These are phyloP conservation scores for Cavenderia fasciculata DNA, from an alignment of 78 protist genomes.

Conservation along the genomic window DNA sequence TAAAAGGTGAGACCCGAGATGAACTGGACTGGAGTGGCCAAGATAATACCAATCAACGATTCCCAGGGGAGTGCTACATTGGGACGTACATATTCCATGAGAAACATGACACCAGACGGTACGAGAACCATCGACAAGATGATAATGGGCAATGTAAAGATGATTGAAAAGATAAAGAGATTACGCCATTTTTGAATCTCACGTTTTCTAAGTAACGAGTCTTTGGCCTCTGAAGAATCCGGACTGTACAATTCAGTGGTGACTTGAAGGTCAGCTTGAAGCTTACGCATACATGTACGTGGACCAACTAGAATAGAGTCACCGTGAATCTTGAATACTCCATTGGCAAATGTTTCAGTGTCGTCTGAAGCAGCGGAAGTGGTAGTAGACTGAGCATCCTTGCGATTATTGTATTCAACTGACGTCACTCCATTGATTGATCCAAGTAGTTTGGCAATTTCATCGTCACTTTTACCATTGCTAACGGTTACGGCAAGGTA, in stretches of 20 bases:
- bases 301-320: constrained; percentile 48
- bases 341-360: background rate
- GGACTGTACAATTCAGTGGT: constrained; percentile 26
- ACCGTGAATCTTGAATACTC: constrained; percentile 29
- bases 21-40: constrained; percentile 76
- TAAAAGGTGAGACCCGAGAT: constrained; percentile 38
- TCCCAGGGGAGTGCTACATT: constrained; percentile 16
- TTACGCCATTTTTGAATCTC: constrained; percentile 59
- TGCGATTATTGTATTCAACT: background rate
- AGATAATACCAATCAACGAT: constrained; percentile 18
- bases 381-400: background rate
- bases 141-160: constrained; percentile 37
- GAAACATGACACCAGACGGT: constrained; percentile 39
- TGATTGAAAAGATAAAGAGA: constrained; percentile 14
- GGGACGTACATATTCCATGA: background rate
- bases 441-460: background rate
- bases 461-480: background rate
- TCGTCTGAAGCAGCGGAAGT: background rate
- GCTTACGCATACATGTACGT: background rate
- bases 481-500: background rate
- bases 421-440: constrained; percentile 4
- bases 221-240: constrained; percentile 45
- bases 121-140: constrained; percentile 50
- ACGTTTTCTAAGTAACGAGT: constrained; percentile 59
- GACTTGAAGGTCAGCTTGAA: background rate